These are phyloP conservation scores for Sordariomycetes sp. DNA, from an alignment of 2,329 filamentous ascomycete species.

Conservation along the genomic window DNA sequence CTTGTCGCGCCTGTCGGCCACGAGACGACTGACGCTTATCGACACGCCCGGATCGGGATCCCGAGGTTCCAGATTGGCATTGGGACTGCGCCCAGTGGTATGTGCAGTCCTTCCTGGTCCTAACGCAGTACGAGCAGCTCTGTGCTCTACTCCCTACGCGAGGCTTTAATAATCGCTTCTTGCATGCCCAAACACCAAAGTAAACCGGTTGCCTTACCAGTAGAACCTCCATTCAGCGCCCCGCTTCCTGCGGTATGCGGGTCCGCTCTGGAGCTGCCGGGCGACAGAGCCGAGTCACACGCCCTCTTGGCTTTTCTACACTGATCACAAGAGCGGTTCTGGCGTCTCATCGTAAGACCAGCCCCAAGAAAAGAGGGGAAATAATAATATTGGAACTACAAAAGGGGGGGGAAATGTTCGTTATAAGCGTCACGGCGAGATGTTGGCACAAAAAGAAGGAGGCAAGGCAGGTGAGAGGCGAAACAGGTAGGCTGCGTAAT, in stretches of 20 bases:
- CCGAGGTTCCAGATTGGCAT: neutral
- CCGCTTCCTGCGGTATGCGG: neutral
- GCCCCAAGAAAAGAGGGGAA: too few species aligned
- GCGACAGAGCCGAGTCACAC: neutral
- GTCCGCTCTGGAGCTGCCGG: neutral
- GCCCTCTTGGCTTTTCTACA: neutral
- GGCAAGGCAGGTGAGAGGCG: too few species aligned
- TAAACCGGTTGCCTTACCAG: neutral
- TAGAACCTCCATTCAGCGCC: neutral
- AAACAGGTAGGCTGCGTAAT: too few species aligned
- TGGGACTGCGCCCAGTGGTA: conserved; percentile 11
- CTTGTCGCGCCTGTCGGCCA: neutral
- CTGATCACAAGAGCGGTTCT: conserved; percentile 2
- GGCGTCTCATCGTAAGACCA: neutral
- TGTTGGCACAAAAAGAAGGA: too few species aligned
- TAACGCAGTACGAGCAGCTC: conserved; percentile 12
- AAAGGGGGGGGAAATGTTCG: too few species aligned
- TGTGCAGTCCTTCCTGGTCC: conserved; percentile 12
- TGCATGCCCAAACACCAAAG: neutral
- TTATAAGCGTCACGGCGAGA: too few species aligned
- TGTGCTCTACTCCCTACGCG: neutral
- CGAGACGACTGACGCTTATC: neutral
- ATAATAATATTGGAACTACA: neutral
- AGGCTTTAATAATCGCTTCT: neutral
- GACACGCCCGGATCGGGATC: neutral